phyloP scores from a whole-genome alignment of 768 basidiomycete species.

The Scleroderma bovista region DNA sequence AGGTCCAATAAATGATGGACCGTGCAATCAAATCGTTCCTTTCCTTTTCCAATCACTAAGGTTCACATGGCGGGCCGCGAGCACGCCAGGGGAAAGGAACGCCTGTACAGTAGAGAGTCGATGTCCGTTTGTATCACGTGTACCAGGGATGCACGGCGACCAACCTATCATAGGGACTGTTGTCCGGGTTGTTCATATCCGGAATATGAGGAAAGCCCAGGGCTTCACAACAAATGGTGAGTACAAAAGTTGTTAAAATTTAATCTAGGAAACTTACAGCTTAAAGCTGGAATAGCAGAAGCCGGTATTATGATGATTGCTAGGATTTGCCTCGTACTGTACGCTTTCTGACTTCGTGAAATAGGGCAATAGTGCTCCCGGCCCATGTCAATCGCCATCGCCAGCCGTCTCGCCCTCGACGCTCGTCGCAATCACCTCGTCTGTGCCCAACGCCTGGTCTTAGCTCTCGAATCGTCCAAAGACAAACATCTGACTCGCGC shows the following conservation, averaged over 20 bases:
- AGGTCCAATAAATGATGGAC: neutral
- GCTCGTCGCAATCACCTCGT: no score
- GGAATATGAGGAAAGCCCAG: slow-evolving; percentile 1
- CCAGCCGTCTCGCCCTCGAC: no score
- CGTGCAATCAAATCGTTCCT: neutral
- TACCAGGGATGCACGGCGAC: neutral
- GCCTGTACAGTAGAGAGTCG: slow-evolving; percentile 11
- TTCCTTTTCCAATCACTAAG: neutral
- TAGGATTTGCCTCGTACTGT: slow-evolving; percentile 7
- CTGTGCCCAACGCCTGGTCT: no score
- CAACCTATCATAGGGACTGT: neutral
- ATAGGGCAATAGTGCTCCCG: slow-evolving; percentile 26
- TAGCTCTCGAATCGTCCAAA: no score
- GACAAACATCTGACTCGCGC: no score
- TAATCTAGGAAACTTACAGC: neutral
- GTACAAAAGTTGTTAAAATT: no score
- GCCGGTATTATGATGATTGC: neutral
- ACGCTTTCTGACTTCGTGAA: slow-evolving; percentile 29
- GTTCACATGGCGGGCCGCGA: neutral
- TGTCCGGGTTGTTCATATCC: neutral
- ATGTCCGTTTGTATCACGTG: slow-evolving; percentile 1
- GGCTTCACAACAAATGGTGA: neutral
- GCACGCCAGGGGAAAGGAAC: slow-evolving; percentile 6
- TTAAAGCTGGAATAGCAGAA: slow-evolving; percentile 1
- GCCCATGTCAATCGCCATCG: no score